Conservation (phyloP, 2,329 filamentous ascomycete genomes). For the Colletotrichum caudatum region DNA sequence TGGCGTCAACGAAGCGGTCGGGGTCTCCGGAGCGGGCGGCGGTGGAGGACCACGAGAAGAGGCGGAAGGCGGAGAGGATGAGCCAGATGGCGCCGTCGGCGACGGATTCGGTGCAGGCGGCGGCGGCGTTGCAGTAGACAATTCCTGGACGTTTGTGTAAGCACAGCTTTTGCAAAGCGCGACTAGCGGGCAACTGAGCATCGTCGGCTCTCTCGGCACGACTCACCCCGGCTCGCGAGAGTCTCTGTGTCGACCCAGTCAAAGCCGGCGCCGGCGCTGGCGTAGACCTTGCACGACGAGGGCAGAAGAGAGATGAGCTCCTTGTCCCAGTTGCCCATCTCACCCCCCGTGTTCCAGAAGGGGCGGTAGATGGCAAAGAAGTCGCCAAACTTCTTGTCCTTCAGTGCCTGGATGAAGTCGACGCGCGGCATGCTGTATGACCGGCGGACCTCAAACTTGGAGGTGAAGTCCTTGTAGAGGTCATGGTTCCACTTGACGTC, state of each 20-base stretch:
- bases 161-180: not conserved
- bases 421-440: slow-evolving; percentile 39
- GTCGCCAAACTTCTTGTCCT: slow-evolving; percentile 36
- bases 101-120: slow-evolving; percentile 38
- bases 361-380: slow-evolving; percentile 40
- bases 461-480: slow-evolving; percentile 38
- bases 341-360: slow-evolving; percentile 39
- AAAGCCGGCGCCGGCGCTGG: slow-evolving; percentile 35
- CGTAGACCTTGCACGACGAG: slow-evolving; percentile 36
- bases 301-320: slow-evolving; percentile 37
- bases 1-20: slow-evolving; percentile 39
- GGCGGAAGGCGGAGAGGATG: slow-evolving; percentile 37
- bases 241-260: slow-evolving; percentile 40
- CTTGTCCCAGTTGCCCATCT: slow-evolving; percentile 41
- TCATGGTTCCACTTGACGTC: slow-evolving; percentile 41
- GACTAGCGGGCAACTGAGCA: not conserved
- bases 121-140: slow-evolving; percentile 37
- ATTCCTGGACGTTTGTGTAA: slow-evolving; percentile 2
- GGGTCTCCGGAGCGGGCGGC: slow-evolving; percentile 38
- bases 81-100: slow-evolving; percentile 41
- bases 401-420: slow-evolving; percentile 38
- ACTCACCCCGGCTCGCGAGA: slow-evolving; percentile 31
- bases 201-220: not conserved
- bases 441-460: slow-evolving; percentile 36
- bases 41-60: slow-evolving; percentile 37